phyloP scores from a whole-genome alignment of 208 protist genomes.

The Histomonas meleagridis region DNA sequence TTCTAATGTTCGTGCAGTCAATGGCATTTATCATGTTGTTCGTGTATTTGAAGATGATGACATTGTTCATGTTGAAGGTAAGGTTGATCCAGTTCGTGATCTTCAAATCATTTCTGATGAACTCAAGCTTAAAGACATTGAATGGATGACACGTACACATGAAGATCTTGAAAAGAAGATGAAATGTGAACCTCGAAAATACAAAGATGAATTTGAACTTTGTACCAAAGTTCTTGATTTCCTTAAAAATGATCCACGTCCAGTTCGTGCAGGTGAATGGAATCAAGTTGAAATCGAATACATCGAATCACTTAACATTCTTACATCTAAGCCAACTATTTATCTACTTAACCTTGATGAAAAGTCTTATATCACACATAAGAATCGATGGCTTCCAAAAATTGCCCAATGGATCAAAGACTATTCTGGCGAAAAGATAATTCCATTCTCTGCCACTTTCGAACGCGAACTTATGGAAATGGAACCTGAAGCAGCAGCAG shows the following conservation, averaged over 20 bases:
- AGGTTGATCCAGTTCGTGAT: conserved; percentile 48
- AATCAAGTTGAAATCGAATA: conserved; percentile 34
- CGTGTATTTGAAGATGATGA: conserved; percentile 42
- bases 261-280: conserved; percentile 5
- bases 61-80: conserved; percentile 47
- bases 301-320: neutral
- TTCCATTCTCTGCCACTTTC: conserved; percentile 35
- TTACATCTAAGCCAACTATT: conserved; percentile 43
- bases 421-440: neutral
- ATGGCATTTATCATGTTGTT: conserved; percentile 52
- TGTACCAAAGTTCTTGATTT: neutral
- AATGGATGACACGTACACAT: neutral
- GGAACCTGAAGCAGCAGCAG: neutral
- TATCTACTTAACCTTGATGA: conserved; percentile 40
- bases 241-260: neutral
- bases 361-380: neutral
- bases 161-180: neutral
- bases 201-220: conserved; percentile 33
- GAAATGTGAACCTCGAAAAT: conserved; percentile 12
- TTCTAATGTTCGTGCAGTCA: conserved; percentile 47
- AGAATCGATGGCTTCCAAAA: conserved; percentile 6
- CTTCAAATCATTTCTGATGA: conserved; percentile 47
- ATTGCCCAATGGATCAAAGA: conserved; percentile 35
- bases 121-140: conserved; percentile 42
- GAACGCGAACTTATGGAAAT: conserved; percentile 36